phyloP scores from a whole-genome alignment of 2,329 filamentous ascomycete species.

The Metarhizium guizhouense region DNA sequence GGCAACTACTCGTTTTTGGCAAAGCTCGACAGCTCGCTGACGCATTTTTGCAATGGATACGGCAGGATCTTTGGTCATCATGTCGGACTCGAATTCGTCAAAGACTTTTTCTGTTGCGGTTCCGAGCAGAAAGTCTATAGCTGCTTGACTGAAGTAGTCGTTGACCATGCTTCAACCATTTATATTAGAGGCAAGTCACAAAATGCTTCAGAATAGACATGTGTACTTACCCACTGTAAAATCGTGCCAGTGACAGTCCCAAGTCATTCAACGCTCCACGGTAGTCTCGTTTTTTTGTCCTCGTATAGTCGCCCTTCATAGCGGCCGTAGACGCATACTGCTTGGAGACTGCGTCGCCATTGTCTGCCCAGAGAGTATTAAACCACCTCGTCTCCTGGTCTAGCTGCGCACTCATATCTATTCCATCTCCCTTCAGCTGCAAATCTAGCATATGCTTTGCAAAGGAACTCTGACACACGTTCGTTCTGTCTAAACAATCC shows the following conservation, averaged over 20 bases:
- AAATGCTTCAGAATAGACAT: background rate
- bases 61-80: slow-evolving; percentile 88
- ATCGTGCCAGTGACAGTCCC: slow-evolving; percentile 73
- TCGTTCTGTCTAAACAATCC: slow-evolving; percentile 95
- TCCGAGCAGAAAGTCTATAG: slow-evolving; percentile 88
- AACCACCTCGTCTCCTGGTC: slow-evolving; percentile 87
- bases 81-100: slow-evolving; percentile 86
- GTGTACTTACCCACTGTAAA: slow-evolving; percentile 52
- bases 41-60: slow-evolving; percentile 78
- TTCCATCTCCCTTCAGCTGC: slow-evolving; percentile 68
- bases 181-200: slow-evolving; percentile 7
- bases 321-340: slow-evolving; percentile 95
- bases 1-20: slow-evolving; percentile 75
- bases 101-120: slow-evolving; percentile 81
- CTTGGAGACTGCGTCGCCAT: slow-evolving; percentile 89
- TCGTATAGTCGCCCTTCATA: slow-evolving; percentile 92
- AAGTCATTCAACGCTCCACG: slow-evolving; percentile 87
- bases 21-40: slow-evolving; percentile 83
- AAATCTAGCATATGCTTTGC: slow-evolving; percentile 72
- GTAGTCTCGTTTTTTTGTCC: slow-evolving; percentile 83
- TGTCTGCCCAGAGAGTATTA: slow-evolving; percentile 94
- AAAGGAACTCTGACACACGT: slow-evolving; percentile 89
- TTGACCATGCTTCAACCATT: slow-evolving; percentile 71
- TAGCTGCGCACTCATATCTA: slow-evolving; percentile 63
- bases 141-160: slow-evolving; percentile 92